These are phyloP conservation scores for Flueggea neowawraea DNA, from an alignment of 441 rosid species.

Conservation along the genomic window DNA sequence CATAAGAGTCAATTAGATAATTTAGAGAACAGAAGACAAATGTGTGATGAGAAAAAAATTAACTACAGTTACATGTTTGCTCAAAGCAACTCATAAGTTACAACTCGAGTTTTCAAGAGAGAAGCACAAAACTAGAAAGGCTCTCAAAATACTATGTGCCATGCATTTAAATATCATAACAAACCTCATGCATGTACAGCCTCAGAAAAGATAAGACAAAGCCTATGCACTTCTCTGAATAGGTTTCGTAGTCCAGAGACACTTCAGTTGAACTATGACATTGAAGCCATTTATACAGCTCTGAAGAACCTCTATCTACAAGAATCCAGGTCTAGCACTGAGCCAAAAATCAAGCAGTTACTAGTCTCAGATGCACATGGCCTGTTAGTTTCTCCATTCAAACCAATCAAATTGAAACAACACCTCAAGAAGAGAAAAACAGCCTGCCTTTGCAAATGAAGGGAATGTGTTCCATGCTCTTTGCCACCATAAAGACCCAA, in stretches of 20 bases:
- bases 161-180: conserved; percentile 1
- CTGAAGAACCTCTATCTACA: conserved; percentile 46
- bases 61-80: neutral
- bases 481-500: conserved; percentile 36
- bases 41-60: neutral
- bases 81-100: neutral
- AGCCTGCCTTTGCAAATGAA: conserved; percentile 67
- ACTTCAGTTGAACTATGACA: conserved; percentile 33
- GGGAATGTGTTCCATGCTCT: conserved; percentile 20
- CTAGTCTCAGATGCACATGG: conserved; percentile 29
- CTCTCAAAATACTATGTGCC: neutral
- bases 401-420: conserved; percentile 52
- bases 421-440: conserved; percentile 69
- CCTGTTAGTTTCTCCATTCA: conserved; percentile 29
- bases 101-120: conserved; percentile 4
- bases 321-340: conserved; percentile 21
- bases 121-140: conserved; percentile 1
- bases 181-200: conserved; percentile 78
- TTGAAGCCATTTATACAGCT: conserved; percentile 64
- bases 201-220: conserved; percentile 65
- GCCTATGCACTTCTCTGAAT: conserved; percentile 35
- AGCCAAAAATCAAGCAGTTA: conserved; percentile 18
- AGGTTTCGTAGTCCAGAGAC: conserved; percentile 26
- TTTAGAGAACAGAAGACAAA: conserved; percentile 7
- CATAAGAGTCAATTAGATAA: conserved; percentile 13